phyloP scores from a whole-genome alignment of 352 stramenopile species.

The Phytophthora constricta region DNA sequence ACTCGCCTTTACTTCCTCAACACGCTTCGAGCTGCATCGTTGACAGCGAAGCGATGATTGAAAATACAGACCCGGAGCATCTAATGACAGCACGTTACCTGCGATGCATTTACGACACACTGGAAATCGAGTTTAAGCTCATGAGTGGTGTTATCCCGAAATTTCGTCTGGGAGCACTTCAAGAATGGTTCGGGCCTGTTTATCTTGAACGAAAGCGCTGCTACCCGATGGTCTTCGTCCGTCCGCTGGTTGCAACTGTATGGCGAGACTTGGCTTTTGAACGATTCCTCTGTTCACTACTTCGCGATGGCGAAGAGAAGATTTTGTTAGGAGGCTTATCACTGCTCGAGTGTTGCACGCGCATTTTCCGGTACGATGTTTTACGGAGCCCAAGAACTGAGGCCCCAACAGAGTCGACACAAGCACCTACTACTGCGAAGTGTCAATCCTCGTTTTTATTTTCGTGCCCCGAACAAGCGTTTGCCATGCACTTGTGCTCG shows the following conservation, averaged over 20 bases:
- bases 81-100: slow-evolving; percentile 23
- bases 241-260: slow-evolving; percentile 24
- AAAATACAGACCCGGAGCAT: neutral
- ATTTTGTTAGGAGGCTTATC: slow-evolving; percentile 44
- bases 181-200: slow-evolving; percentile 39
- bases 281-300: slow-evolving; percentile 26
- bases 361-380: slow-evolving; percentile 39
- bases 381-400: neutral
- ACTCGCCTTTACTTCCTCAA: slow-evolving; percentile 11
- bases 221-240: slow-evolving; percentile 38
- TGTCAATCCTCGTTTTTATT: neutral
- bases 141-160: slow-evolving; percentile 41
- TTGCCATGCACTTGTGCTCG: slow-evolving; percentile 32
- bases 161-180: slow-evolving; percentile 47
- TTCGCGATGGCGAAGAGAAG: slow-evolving; percentile 48
- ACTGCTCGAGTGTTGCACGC: slow-evolving; percentile 46
- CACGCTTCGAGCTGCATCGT: neutral
- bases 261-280: slow-evolving; percentile 43
- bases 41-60: neutral
- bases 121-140: slow-evolving; percentile 58
- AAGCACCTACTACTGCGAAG: neutral
- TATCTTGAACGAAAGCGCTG: slow-evolving; percentile 40
- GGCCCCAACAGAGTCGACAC: neutral
- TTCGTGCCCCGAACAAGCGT: slow-evolving; percentile 11
- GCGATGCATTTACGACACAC: slow-evolving; percentile 32